Conservation (phyloP, 2,329 filamentous ascomycete species). For the Colletotrichum paranaense region DNA sequence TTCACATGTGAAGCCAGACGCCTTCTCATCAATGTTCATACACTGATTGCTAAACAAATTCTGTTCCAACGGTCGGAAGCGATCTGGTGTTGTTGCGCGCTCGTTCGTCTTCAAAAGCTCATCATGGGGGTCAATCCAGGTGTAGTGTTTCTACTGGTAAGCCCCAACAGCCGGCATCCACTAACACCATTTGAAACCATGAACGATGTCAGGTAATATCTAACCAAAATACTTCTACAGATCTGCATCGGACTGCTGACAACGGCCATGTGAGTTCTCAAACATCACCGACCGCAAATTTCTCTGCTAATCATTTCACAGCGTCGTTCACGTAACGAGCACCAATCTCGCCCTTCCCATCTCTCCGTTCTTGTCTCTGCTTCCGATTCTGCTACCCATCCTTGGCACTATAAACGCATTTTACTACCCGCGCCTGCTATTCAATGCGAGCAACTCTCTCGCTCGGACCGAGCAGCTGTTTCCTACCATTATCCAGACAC, state of each 20-base stretch:
- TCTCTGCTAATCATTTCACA: conserved; percentile 34
- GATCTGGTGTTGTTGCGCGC: neutral
- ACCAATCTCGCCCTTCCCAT: conserved; percentile 54
- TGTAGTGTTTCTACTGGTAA: conserved; percentile 45
- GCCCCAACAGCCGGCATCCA: conserved; percentile 7
- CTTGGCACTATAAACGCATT: conserved; percentile 50
- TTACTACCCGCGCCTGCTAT: conserved; percentile 47
- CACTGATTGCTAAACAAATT: neutral
- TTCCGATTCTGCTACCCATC: conserved; percentile 54
- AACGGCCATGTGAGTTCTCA: conserved; percentile 44
- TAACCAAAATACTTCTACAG: conserved; percentile 34
- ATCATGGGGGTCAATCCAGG: conserved; percentile 43
- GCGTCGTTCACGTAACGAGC: conserved; percentile 52
- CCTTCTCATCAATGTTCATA: neutral
- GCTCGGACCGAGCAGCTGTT: conserved; percentile 32
- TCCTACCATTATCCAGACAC: conserved; percentile 48
- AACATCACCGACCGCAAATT: neutral
- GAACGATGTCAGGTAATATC: neutral
- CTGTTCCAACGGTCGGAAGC: neutral
- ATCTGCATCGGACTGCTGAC: conserved; percentile 44
- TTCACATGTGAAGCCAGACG: conserved; percentile 2
- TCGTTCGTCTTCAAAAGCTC: neutral
- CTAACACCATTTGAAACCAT: neutral
- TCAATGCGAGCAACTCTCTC: conserved; percentile 34
- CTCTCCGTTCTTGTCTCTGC: conserved; percentile 47